Evolutionary conservation across 768 basidiomycete species (phyloP).

Genomic region (Hypsizygus marmoreus): DNA sequence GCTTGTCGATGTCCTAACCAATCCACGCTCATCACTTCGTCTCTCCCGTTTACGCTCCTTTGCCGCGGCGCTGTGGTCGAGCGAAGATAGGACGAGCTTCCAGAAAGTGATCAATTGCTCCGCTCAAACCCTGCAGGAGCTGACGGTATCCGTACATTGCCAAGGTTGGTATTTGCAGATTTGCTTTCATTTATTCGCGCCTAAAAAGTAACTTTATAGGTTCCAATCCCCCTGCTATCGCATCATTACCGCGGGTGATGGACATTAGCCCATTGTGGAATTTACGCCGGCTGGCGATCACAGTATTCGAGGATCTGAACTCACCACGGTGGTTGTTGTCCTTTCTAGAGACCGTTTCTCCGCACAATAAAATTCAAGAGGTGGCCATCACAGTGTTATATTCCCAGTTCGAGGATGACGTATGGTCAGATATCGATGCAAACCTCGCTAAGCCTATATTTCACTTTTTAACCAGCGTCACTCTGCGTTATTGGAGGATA

Average conservation of each 20-base stretch:
- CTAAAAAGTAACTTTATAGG: too few species aligned
- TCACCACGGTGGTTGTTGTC: constrained; percentile 6
- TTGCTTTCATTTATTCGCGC: neutral
- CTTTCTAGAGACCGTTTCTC: neutral
- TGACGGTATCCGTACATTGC: constrained; percentile 1
- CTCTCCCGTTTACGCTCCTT: constrained; percentile 3
- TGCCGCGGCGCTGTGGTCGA: constrained; percentile 1
- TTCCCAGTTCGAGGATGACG: constrained; percentile 3
- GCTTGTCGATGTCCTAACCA: constrained; percentile 1
- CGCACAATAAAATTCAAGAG: neutral
- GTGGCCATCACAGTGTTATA: constrained; percentile 6
- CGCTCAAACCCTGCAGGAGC: neutral
- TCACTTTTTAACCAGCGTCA: neutral
- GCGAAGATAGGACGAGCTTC: neutral
- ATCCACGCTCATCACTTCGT: constrained; percentile 1
- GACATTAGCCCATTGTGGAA: constrained; percentile 2
- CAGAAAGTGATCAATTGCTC: constrained; percentile 4
- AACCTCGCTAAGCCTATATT: neutral
- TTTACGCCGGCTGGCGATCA: constrained; percentile 1
- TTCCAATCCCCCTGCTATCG: too few species aligned
- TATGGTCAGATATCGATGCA: constrained; percentile 6
- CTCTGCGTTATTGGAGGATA: constrained; percentile 6
- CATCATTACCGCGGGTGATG: too few species aligned
- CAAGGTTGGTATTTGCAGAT: neutral
- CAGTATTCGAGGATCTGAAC: constrained; percentile 6